Evolutionary conservation across 2,329 filamentous ascomycete genomes (phyloP).

Genomic region (Chaetomiaceae sp.): DNA sequence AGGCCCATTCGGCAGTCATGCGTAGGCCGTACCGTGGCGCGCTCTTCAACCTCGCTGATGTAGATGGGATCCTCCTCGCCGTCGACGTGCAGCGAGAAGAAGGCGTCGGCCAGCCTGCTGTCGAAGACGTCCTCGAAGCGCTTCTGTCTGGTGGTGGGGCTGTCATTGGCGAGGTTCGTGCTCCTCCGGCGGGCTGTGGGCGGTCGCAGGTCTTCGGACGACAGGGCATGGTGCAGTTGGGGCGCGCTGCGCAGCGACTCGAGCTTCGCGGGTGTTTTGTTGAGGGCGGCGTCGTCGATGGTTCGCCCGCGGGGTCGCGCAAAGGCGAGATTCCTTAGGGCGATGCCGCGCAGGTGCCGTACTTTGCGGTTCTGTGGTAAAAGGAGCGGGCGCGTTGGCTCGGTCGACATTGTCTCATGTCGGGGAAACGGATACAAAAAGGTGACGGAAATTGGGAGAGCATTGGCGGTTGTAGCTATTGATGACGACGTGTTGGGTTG

Average conservation of each 20-base stretch:
- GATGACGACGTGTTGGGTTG: no score
- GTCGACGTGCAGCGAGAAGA: slow-evolving; percentile 77
- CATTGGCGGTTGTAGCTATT: slow-evolving; percentile 3
- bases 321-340: slow-evolving; percentile 79
- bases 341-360: slow-evolving; percentile 81
- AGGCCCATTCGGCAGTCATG: not conserved
- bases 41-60: slow-evolving; percentile 74
- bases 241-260: slow-evolving; percentile 43
- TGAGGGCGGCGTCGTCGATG: slow-evolving; percentile 73
- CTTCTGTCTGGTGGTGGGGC: slow-evolving; percentile 58
- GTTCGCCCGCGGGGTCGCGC: slow-evolving; percentile 53
- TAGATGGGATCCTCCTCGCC: slow-evolving; percentile 72
- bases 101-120: slow-evolving; percentile 74
- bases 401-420: slow-evolving; percentile 31
- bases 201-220: slow-evolving; percentile 48
- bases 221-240: slow-evolving; percentile 52
- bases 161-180: slow-evolving; percentile 45
- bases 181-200: slow-evolving; percentile 41
- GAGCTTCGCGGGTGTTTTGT: slow-evolving; percentile 65
- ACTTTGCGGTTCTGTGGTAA: slow-evolving; percentile 77
- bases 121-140: slow-evolving; percentile 70
- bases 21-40: slow-evolving; percentile 55
- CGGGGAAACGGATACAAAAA: not conserved
- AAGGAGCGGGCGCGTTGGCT: slow-evolving; percentile 44
- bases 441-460: not conserved